Base-by-base conservation (phyloP, 164 flowering plant genomes). In the Umbellularia californica region DNA sequence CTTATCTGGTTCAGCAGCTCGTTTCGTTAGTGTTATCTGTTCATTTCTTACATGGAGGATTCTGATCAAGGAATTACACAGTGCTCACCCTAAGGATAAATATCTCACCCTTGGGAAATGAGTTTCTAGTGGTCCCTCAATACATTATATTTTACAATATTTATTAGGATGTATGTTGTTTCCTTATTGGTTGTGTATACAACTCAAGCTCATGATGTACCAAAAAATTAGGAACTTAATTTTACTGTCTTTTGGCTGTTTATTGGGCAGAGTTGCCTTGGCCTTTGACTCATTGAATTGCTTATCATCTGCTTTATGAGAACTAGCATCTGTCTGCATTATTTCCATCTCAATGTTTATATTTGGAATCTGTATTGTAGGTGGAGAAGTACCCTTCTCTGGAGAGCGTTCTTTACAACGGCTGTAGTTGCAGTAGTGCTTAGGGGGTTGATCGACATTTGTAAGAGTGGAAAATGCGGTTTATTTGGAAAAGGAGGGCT, bases 311-410 rank as follows among this genome's bases (percentile, higher is more conserved):
- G 67, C 27, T 64, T 25, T 64, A 3, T 23, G 3, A 67, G 15
- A 13, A 30, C 19, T 19, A 67, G 9, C 71, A 69, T 22, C 15
- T 22, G 13, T 69, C 2, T 69, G 71, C n/a, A 28, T 28, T 69
- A 69, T 24, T 30, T 70, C 52, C 60, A 55, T 15, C 52, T 5
- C 47, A 71, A n/a, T 68, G 62, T 41, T 74, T 52, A 66, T 55
- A 66, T 71, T 50, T 22, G 65, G 10, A 6, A 23, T 68, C 75
- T 70, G 60, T 75, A 73, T 15, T 84, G 79, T 82, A 94, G 97
- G 98, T 93, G 98, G 97, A 86, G 93, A 80, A 88, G 97, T 86
- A 90, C 97, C 51, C 97, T 95, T 78, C 76, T 95, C 7, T 95
- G 97, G 97, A 84, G 95, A 86, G 77, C 90, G 60, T 95, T 93